Conservation (phyloP, 768 basidiomycete genomes). For the Rhodotorula paludigena region DNA sequence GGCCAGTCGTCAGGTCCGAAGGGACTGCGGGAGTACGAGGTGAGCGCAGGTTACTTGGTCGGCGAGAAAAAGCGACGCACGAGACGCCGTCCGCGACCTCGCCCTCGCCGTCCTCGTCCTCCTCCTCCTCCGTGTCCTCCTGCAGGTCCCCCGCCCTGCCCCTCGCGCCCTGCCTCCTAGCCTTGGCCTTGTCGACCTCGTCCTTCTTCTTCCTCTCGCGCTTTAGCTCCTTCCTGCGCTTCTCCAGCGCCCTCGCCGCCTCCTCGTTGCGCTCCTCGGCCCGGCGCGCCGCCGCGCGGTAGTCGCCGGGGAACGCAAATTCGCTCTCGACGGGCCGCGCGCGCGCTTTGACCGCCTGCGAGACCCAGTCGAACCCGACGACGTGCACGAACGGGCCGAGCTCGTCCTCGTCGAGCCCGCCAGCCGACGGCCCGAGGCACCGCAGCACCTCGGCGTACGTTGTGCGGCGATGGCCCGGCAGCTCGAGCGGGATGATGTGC, state of each 20-base stretch:
- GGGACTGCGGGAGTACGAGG: not conserved
- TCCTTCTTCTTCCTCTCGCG: not conserved
- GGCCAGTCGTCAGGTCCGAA: slow-evolving; percentile 18
- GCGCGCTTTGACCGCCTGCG: not conserved
- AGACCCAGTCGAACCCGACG: slow-evolving; percentile 17
- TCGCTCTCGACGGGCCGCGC: not conserved
- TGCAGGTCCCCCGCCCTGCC: not conserved
- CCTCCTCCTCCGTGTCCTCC: slow-evolving; percentile 13
- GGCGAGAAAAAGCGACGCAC: not conserved
- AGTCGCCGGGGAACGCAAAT: not conserved
- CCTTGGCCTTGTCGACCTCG: not conserved
- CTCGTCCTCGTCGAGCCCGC: slow-evolving; percentile 2
- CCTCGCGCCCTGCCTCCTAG: not conserved
- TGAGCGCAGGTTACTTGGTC: no score
- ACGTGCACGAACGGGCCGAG: slow-evolving; percentile 27
- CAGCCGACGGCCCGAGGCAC: slow-evolving; percentile 7
- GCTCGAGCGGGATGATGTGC: slow-evolving; percentile 26
- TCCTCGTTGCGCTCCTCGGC: not conserved
- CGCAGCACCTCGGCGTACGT: slow-evolving; percentile 13
- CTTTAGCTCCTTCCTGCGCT: not conserved
- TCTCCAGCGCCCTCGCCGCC: not conserved
- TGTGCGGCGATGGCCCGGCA: not conserved
- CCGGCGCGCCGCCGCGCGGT: not conserved
- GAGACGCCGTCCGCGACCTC: not conserved
- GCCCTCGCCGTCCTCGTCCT: not conserved